Evolutionary conservation across 2,329 filamentous ascomycete genomes (phyloP), one percentile per base, ranked within the genome.

Genomic region (Ophiocordyceps camponoti-saundersi): DNA sequence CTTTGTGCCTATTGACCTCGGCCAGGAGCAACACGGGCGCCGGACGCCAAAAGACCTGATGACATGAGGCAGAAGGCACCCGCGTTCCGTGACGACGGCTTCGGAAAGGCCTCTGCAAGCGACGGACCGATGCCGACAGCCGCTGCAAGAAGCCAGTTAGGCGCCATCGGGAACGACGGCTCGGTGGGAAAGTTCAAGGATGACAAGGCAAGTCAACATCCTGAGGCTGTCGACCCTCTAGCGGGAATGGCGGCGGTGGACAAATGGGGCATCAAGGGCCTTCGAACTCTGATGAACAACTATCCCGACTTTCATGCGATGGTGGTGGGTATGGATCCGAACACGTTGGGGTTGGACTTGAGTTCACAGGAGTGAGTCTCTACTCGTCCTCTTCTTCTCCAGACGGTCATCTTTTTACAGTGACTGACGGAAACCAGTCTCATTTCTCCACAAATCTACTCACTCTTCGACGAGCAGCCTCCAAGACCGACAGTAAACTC

Each of bases 211-310:
- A 51, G 53, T 18, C 58, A 64, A 30, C 51, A 55, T 7, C 60
- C 63, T 5, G 67, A 71, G 36, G 61, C 67, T 12, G 67, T 75
- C 52, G 77, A 82, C 57, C 77, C 77, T 43, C 63, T 82, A 23
- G 66, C 68, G 44, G 73, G 75, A 43, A 78, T 81, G 77, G 61
- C 72, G n/a, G 69, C 73, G 3, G 70, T 69, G 39, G 78, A 82
- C 55, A 79, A 73, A 56, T 82, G 71, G 69, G 79, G 79, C 5
- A 66, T 82, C 44, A 81, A 81, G 57, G 79, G 79, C 11, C 64
- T 81, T 49, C 69, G 72, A 48, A 73, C 75, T 30, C 62, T 82
- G 59, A 80, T 81, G 69, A 77, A 75, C 60, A 78, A 73, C 56
- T 78, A 73, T 51, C 72, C 75, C 15, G 75, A 80, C 52, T 81